These are phyloP conservation scores for Rhizomucor pusillus DNA, from an alignment of 371 early-diverging fungal species.

Conservation along the genomic window DNA sequence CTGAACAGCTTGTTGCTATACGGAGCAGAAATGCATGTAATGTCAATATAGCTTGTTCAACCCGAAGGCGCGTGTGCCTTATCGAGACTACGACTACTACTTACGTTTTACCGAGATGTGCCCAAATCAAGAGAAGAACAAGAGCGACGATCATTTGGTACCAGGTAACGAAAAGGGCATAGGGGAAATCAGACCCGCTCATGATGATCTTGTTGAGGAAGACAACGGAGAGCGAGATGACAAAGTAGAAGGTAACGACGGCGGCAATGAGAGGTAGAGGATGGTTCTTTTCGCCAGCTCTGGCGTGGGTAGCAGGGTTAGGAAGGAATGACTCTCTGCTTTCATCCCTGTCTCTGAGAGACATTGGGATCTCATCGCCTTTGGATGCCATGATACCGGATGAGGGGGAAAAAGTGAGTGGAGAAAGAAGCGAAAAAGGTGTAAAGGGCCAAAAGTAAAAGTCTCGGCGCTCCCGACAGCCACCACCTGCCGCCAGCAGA, in stretches of 20 bases:
- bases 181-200: conserved; percentile 65
- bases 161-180: conserved; percentile 70
- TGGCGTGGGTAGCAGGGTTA: conserved; percentile 41
- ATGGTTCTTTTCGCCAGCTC: conserved; percentile 38
- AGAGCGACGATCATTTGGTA: conserved; percentile 69
- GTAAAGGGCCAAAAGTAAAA: no score
- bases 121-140: conserved; percentile 56
- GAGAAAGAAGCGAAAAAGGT: no score
- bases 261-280: conserved; percentile 49
- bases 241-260: conserved; percentile 68
- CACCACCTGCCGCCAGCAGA: no score
- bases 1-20: conserved; percentile 53
- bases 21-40: not conserved
- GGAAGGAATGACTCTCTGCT: conserved; percentile 50
- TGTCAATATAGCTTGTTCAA: not conserved
- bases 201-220: conserved; percentile 76
- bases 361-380: conserved; percentile 37
- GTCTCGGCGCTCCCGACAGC: no score
- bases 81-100: no score
- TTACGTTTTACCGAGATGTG: conserved; percentile 62
- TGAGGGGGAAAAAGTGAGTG: not conserved
- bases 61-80: no score
- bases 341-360: conserved; percentile 30
- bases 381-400: conserved; percentile 16
- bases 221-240: conserved; percentile 70